Evolutionary conservation across 2,329 filamentous ascomycete species (phyloP), one percentile per base, ranked within the genome.

Genomic region (Aspergillus pseudoglaucus): DNA sequence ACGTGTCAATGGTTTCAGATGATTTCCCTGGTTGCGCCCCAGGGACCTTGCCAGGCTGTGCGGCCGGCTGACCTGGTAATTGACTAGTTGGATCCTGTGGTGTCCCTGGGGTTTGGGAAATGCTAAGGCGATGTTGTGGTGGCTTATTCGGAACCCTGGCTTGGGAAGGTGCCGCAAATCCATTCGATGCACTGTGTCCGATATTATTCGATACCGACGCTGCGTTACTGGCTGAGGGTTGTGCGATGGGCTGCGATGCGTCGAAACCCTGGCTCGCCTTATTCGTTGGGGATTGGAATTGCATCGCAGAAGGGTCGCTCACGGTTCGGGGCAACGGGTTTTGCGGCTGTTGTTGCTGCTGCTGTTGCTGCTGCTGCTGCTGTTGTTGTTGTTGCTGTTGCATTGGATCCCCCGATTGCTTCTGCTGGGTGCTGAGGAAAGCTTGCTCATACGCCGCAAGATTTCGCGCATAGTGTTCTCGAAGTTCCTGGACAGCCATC

Each of bases 381-480:
- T 66, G 62, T 44, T 76, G 74, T 49, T 67, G 70, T 54, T 33
- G 22, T 33, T 66, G 62, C 44, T 76, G 74, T 50, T 67, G 70
- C 55, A 67, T 67, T 53, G 67, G 70, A 35, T 65, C 65, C 48
- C 71, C 66, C 45, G 66, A 60, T 45, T 71, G 69, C 44, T 72
- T 73, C 51, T 73, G 71, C 42, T 74, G 72, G 2, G 63, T 66
- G 42, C 60, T 69, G 44, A 76, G 64, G 54, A 70, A 68, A 20
- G 67, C 70, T 54, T 71, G 72, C 63, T 96, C 90, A 54, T 95
- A 96, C 27, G 83, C 79, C 22, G 79, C 71, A 5, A 96, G 71
- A 55, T 90, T 90, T 32, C 80, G 77, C 58, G 90, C 84, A 66
- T 93, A 95, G 6, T 88, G 77, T 23, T 78, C 76, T 57, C 83